These are phyloP conservation scores for Geotrichum phurueaensis DNA, from an alignment of 1,139 yeast species.

Conservation along the genomic window DNA sequence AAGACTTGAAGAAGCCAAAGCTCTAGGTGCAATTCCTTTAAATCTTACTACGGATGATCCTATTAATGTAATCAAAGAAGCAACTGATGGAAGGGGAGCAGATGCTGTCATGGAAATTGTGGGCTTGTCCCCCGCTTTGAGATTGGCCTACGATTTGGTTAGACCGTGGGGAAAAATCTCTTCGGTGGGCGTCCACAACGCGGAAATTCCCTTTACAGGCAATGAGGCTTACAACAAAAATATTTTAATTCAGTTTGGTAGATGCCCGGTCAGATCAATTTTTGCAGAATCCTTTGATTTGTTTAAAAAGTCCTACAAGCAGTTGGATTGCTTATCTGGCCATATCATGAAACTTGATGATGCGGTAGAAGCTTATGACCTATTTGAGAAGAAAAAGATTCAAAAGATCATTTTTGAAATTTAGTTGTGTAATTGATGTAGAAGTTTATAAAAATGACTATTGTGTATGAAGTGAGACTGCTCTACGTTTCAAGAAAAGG, in stretches of 20 bases:
- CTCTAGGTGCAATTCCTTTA: slow-evolving; percentile 47
- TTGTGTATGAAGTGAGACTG: too few relatives aligned
- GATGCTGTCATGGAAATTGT: slow-evolving; percentile 58
- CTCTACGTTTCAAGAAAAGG: too few relatives aligned
- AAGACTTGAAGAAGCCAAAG: slow-evolving; percentile 43
- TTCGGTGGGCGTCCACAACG: slow-evolving; percentile 61
- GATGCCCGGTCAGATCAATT: slow-evolving; percentile 58
- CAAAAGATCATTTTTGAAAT: slow-evolving; percentile 48
- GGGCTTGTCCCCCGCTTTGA: slow-evolving; percentile 48
- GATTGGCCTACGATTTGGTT: slow-evolving; percentile 48
- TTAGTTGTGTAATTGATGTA: too few relatives aligned
- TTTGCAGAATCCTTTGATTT: slow-evolving; percentile 49
- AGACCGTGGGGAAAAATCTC: slow-evolving; percentile 56
- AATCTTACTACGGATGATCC: slow-evolving; percentile 35
- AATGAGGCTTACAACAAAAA: slow-evolving; percentile 55
- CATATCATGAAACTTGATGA: slow-evolving; percentile 42
- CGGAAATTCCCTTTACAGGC: slow-evolving; percentile 51
- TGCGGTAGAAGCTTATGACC: slow-evolving; percentile 44
- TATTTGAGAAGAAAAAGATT: slow-evolving; percentile 46
- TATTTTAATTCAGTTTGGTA: slow-evolving; percentile 53
- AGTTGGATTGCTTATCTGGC: slow-evolving; percentile 48
- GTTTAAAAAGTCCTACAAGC: slow-evolving; percentile 42
- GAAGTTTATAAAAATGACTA: too few relatives aligned
- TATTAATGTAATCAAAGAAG: slow-evolving; percentile 28
- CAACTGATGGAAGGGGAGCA: slow-evolving; percentile 44